Base-by-base conservation (phyloP, 352 stramenopile species). In the Halophytophthora batemanensis region DNA sequence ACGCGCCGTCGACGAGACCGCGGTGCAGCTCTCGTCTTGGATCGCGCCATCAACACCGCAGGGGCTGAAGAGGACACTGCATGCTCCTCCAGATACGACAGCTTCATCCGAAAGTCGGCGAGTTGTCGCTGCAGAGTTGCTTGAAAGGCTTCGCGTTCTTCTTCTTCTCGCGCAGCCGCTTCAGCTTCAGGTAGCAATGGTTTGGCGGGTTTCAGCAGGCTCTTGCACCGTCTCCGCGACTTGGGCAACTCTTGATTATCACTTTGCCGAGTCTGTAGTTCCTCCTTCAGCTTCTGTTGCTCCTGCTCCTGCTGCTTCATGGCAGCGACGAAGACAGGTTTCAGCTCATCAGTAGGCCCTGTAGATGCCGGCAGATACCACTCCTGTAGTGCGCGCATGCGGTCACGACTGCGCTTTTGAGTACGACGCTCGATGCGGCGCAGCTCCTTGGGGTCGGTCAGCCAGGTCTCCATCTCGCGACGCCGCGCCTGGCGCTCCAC, bases 381-480 rank as follows among this genome's bases (percentile, higher is more conserved):
- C 40, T 65, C 58, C n/a, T 80, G 55, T 22, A 87, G 50, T 1
- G 47, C 50, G 7, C 66, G 45, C 62, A 89, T 74, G 0, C 56
- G 57, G 45, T 82, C 53, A 15, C 60, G 59, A 49, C 52, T 77
- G 17, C 63, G 69, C 50, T 76, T 77, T 29, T 74, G 66, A 2
- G 48, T 56, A 12, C 66, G 50, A 11, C 38, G 44, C 31, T 82
- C 73, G 23, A 70, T 50, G 2, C 59, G 62, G n/a, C 53, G 48
- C 5, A 89, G 54, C 14, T 62, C 40, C n/a, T 56, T 60, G 5
- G 59, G 53, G 0, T 65, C 59, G 0, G 71, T 66, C 17, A 89
- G 46, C 78, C 75, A 89, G 25, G 64, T 66, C 21, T 66, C 66
- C 75, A 87, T 86, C 59, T 86, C 74, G 11, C 39, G 51, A 18